Evolutionary conservation across 2,329 filamentous ascomycete species (phyloP).

Genomic region (Lachnellula occidentalis): DNA sequence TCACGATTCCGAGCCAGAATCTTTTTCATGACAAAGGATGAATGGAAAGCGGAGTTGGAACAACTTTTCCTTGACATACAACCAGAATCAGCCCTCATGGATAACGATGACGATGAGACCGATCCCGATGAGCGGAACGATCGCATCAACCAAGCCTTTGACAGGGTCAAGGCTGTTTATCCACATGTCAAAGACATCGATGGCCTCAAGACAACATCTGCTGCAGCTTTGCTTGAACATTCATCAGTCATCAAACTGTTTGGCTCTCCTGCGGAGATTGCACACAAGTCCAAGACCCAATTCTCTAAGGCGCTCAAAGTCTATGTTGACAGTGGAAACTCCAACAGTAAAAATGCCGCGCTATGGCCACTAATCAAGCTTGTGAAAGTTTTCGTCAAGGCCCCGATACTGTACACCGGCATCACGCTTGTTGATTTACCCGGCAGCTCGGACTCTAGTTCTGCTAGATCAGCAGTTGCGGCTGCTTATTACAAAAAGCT

Average conservation of each 20-base stretch:
- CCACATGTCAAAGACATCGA: slow-evolving; percentile 30
- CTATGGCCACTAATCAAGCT: slow-evolving; percentile 35
- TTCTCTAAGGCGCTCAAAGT: slow-evolving; percentile 9
- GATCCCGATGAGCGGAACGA: slow-evolving; percentile 27
- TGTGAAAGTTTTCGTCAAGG: slow-evolving; percentile 40
- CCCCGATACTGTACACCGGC: slow-evolving; percentile 41
- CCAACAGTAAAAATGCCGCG: slow-evolving; percentile 29
- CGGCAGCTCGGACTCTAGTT: slow-evolving; percentile 46
- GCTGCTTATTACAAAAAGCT: slow-evolving; percentile 41
- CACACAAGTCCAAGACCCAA: not conserved
- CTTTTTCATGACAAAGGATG: slow-evolving; percentile 37
- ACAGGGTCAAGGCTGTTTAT: slow-evolving; percentile 41
- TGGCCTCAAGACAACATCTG: slow-evolving; percentile 29
- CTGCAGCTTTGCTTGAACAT: slow-evolving; percentile 2
- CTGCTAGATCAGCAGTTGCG: slow-evolving; percentile 40
- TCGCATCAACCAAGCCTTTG: slow-evolving; percentile 33
- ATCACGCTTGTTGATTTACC: slow-evolving; percentile 49
- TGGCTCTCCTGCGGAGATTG: slow-evolving; percentile 3
- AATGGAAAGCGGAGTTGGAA: slow-evolving; percentile 38
- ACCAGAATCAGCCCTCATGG: not conserved
- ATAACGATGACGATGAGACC: slow-evolving; percentile 29
- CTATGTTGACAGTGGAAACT: slow-evolving; percentile 15
- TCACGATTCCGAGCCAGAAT: slow-evolving; percentile 38
- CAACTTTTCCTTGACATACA: slow-evolving; percentile 36
- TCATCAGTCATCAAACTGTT: slow-evolving; percentile 5